Evolutionary conservation across 352 stramenopile genomes (phyloP).

Genomic region (Phytopythium aichiense): DNA sequence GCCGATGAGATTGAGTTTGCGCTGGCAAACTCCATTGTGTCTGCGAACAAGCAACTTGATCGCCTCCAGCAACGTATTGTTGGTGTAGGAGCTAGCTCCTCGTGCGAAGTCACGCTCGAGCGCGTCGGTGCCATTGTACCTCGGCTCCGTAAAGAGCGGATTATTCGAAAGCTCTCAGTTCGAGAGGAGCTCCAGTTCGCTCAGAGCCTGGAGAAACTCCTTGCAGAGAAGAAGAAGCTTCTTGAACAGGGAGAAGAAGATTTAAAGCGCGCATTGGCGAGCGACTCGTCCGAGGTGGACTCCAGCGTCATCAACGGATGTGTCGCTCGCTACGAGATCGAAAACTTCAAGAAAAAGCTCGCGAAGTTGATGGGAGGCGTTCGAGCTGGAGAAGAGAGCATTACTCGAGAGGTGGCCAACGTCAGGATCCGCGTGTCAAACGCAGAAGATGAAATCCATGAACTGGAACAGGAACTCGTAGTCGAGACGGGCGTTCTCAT

Average conservation of each 20-base stretch:
- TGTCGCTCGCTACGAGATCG: conserved; percentile 59
- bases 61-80: conserved; percentile 54
- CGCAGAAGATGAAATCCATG: conserved; percentile 57
- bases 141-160: conserved; percentile 47
- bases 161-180: conserved; percentile 51
- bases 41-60: conserved; percentile 30
- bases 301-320: conserved; percentile 57
- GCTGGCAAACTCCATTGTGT: conserved; percentile 42
- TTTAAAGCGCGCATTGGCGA: conserved; percentile 59
- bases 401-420: conserved; percentile 59
- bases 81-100: conserved; percentile 53
- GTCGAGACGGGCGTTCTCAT: conserved; percentile 72
- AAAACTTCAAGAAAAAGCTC: conserved; percentile 77
- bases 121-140: conserved; percentile 65
- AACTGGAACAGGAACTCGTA: conserved; percentile 56
- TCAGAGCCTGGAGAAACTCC: conserved; percentile 43
- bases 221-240: conserved; percentile 52
- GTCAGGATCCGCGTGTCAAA: conserved; percentile 64
- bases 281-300: conserved; percentile 62
- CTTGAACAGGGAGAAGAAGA: conserved; percentile 57
- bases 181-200: conserved; percentile 54
- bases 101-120: conserved; percentile 56
- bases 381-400: conserved; percentile 48
- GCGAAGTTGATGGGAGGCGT: conserved; percentile 62
- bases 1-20: conserved; percentile 70